Percentiles rank a stretch among this genome's conserved stretches.
Conservation (phyloP, 306 rosid species). For the Sesbania bispinosa region DNA sequence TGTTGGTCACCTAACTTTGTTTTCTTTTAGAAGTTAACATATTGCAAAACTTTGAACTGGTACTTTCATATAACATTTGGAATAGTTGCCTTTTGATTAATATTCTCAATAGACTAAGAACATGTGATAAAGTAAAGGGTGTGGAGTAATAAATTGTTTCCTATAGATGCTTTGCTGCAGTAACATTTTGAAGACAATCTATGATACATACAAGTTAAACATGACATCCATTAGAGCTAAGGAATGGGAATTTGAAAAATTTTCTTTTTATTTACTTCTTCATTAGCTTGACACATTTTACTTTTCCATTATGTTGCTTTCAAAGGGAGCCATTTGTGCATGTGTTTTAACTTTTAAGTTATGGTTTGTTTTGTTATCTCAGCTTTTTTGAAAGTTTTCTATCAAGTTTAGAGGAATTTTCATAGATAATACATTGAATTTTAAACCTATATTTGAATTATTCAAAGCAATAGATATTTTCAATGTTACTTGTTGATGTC, state of each 20-base stretch:
- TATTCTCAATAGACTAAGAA: background rate
- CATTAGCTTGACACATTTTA: background rate
- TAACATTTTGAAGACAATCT: background rate
- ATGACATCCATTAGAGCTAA: background rate
- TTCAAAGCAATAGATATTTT: background rate
- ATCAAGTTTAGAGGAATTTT: background rate
- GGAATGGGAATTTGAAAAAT: background rate
- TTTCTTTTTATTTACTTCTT: background rate
- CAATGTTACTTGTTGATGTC: slow-evolving; percentile 12
- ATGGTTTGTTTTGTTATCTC: background rate
- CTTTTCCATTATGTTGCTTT: slow-evolving; percentile 3
- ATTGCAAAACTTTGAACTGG: background rate
- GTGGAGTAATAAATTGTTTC: background rate
- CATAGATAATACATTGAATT: background rate
- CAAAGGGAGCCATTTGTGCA: background rate
- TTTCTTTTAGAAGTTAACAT: slow-evolving; percentile 3
- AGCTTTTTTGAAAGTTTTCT: background rate
- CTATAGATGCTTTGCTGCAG: background rate
- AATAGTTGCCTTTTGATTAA: background rate
- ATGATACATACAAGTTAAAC: background rate
- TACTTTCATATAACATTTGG: too few species aligned
- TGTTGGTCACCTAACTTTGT: slow-evolving; percentile 13
- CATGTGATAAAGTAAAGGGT: background rate
- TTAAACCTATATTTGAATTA: slow-evolving; percentile 10
- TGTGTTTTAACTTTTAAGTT: background rate